Base-by-base conservation (phyloP, 768 basidiomycete genomes). In the Psilocybe azurescens region DNA sequence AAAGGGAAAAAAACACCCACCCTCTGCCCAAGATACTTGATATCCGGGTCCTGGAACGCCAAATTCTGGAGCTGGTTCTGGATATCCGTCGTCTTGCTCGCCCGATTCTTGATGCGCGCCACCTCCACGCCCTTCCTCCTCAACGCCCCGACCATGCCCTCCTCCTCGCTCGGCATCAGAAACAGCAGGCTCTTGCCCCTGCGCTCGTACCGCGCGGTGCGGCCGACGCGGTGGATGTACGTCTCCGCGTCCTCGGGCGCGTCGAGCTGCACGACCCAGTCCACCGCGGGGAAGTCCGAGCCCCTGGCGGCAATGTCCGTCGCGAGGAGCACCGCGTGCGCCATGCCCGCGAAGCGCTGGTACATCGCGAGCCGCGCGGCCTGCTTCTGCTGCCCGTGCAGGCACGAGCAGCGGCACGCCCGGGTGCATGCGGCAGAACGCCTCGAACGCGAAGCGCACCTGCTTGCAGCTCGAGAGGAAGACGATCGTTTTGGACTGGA, bases 381-480 rank as follows among this genome's bases (percentile, higher is more conserved):
- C 71, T 97, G 97, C 73, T 97, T 98, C 72, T 97, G 95, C 73
- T 97, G 98, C 36, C 97, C 97, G 69, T 99, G 95, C 7, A 99
- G 78, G 72, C 96, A 92, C 1, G 20, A 99, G 83, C n/a, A 99
- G 82, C 3, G 97, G 88, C 4, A 95, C 81, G 67, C 97, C 97
- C 0, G 97, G 97, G 65, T 97, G 97, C 82, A 99, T 87, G 74
- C 90, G 90, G 78, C 94, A 91, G 76, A 99, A 98, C 14, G 91
- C 93, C 78, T 97, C 96, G 70, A 91, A 98, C 6, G 91, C 90
- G 75, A 98, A 99, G 18, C 96, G 94, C 54, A 99, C 95, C 77
- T 99, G 97, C 75, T 98, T 99, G 74, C 95, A 92, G 63, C 89
- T 91, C 24, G 95, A 97, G 67, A 98, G 80, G 77, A 99, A 99